phyloP scores from a whole-genome alignment of 805 yeast species.

The Kazachstania kunashirensis region DNA sequence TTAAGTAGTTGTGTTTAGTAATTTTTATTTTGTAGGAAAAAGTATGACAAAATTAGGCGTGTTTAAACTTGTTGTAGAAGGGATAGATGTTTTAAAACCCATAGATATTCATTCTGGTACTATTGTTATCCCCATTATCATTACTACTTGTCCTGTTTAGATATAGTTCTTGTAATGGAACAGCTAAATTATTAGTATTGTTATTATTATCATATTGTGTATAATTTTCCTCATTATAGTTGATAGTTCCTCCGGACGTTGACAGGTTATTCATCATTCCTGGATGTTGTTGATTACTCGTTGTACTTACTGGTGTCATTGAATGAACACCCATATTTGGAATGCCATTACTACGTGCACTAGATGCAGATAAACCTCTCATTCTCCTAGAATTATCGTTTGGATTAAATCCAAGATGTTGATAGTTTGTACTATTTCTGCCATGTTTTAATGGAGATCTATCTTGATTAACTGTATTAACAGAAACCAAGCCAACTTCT shows the following conservation, averaged over 20 bases:
- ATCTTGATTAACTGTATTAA: conserved; percentile 1
- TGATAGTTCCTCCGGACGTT: background rate
- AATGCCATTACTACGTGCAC: conserved; percentile 18
- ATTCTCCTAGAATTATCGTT: conserved; percentile 15
- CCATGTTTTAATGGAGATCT: conserved; percentile 4
- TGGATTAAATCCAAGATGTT: background rate
- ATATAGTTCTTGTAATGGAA: background rate
- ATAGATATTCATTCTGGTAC: background rate
- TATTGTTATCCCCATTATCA: background rate
- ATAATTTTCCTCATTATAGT: background rate
- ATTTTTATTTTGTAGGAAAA: no score
- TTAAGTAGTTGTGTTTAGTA: no score
- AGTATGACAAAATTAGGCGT: no score
- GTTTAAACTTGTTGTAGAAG: no score
- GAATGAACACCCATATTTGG: conserved; percentile 1
- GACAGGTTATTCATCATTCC: background rate
- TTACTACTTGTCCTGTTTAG: conserved; percentile 1
- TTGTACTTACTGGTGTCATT: conserved; percentile 3
- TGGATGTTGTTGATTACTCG: background rate
- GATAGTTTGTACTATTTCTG: background rate
- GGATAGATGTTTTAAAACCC: conserved; percentile 2
- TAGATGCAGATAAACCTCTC: conserved; percentile 22
- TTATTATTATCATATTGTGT: background rate
- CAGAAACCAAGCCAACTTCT: conserved; percentile 61
- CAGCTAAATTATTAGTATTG: background rate